A percentile compares a stretch with the other conserved stretches of the same genome.
phyloP scores from a whole-genome alignment of 257 asterid species.

The Gentiana straminea region DNA sequence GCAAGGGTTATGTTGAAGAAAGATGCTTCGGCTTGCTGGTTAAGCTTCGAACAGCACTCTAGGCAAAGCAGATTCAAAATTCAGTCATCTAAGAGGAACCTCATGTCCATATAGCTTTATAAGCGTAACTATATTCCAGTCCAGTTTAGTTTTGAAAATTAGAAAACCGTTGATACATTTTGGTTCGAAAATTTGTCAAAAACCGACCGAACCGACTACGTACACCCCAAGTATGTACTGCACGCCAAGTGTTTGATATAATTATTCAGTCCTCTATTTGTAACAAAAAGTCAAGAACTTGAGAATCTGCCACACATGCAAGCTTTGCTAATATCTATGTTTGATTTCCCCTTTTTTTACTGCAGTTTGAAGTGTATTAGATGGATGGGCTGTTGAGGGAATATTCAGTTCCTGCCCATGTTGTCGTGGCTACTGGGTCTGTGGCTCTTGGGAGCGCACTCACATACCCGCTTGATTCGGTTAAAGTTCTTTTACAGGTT shows the following conservation, averaged over 20 bases:
- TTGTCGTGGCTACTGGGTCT: slow-evolving; percentile 58
- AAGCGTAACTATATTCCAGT: too few species aligned
- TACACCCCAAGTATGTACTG: not conserved
- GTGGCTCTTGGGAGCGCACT: slow-evolving; percentile 48
- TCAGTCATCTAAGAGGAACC: too few species aligned
- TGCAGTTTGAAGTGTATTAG: not conserved
- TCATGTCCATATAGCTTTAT: too few species aligned
- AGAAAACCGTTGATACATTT: too few species aligned
- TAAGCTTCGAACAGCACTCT: too few species aligned
- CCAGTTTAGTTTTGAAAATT: too few species aligned
- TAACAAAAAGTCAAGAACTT: not conserved
- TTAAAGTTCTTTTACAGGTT: slow-evolving; percentile 79
- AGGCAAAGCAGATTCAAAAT: too few species aligned
- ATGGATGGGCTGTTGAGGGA: slow-evolving; percentile 66
- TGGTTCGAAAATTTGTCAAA: too few species aligned
- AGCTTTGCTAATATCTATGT: not conserved
- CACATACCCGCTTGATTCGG: slow-evolving; percentile 77
- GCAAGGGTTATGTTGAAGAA: too few species aligned
- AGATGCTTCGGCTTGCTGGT: too few species aligned
- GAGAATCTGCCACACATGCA: not conserved
- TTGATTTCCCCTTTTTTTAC: not conserved
- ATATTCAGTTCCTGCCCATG: slow-evolving; percentile 51
- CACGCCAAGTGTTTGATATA: slow-evolving; percentile 19
- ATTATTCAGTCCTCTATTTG: not conserved
- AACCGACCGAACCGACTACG: too few species aligned